Evolutionary conservation across 768 basidiomycete genomes (phyloP).

Genomic region (Boletus subparvulus): DNA sequence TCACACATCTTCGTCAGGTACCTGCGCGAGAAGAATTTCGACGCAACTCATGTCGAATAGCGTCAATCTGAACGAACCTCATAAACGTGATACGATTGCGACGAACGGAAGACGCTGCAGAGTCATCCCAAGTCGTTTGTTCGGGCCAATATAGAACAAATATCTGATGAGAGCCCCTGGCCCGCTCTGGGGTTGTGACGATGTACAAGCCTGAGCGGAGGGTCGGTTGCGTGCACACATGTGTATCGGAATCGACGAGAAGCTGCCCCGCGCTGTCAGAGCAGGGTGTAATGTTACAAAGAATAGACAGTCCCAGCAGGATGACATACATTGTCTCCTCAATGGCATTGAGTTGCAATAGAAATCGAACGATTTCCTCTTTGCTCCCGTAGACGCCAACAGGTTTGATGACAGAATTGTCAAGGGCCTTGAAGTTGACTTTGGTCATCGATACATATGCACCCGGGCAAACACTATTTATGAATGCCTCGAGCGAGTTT

Average conservation of each 20-base stretch:
- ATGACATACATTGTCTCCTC: constrained; percentile 37
- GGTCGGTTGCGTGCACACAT: constrained; percentile 2
- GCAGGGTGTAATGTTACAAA: neutral
- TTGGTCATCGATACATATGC: too few species aligned
- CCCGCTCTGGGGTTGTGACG: constrained; percentile 5
- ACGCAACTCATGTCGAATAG: neutral
- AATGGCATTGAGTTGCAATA: constrained; percentile 22
- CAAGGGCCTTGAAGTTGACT: too few species aligned
- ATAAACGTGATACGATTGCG: constrained; percentile 62
- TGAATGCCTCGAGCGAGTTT: too few species aligned
- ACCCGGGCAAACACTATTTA: too few species aligned
- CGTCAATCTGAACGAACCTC: constrained; percentile 38
- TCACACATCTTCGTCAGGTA: too few species aligned
- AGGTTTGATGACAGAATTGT: too few species aligned
- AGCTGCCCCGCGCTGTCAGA: constrained; percentile 14
- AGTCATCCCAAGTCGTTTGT: constrained; percentile 56
- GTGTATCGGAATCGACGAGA: neutral
- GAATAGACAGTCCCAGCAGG: neutral
- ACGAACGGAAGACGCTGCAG: constrained; percentile 41
- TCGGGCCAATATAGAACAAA: constrained; percentile 66
- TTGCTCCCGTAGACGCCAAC: too few species aligned
- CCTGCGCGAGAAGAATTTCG: too few species aligned
- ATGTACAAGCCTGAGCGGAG: constrained; percentile 27
- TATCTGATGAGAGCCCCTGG: constrained; percentile 21
- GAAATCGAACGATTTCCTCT: too few species aligned